A percentile compares a stretch with the other conserved stretches of the same genome.
Evolutionary conservation across 768 basidiomycete species (phyloP).

Genomic region (Pulveroboletus frians): DNA sequence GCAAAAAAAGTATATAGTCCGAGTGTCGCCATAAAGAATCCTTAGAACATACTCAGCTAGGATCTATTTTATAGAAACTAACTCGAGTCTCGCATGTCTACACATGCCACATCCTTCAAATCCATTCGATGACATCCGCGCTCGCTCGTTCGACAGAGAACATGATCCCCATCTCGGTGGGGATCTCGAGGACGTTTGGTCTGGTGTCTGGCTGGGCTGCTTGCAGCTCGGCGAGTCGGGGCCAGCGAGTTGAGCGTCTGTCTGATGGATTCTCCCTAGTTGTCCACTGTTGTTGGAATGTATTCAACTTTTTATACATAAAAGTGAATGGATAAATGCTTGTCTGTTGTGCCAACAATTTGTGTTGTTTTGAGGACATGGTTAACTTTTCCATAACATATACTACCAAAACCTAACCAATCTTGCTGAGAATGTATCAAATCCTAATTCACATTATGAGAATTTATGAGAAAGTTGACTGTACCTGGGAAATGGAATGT

Average conservation of each 20-base stretch:
- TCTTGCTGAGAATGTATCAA: too few relatives aligned
- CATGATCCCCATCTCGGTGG: constrained; percentile 35
- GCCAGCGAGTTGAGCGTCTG: constrained; percentile 57
- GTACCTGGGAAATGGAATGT: too few relatives aligned
- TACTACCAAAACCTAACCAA: too few relatives aligned
- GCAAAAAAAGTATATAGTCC: constrained; percentile 31
- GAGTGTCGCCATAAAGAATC: constrained; percentile 22
- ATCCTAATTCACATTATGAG: too few relatives aligned
- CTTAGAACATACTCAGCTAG: constrained; percentile 75
- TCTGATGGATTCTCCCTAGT: constrained; percentile 47
- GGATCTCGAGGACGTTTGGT: constrained; percentile 65
- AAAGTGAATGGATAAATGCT: too few relatives aligned
- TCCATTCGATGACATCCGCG: constrained; percentile 65
- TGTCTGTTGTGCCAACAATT: too few relatives aligned
- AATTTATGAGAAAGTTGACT: too few relatives aligned
- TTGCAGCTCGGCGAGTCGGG: constrained; percentile 23
- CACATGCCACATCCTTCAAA: constrained; percentile 67
- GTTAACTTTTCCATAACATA: too few relatives aligned
- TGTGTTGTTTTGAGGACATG: too few relatives aligned
- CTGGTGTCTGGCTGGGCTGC: constrained; percentile 26
- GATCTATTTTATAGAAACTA: constrained; percentile 78
- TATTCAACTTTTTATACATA: too few relatives aligned
- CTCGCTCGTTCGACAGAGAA: constrained; percentile 67
- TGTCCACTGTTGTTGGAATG: too few relatives aligned
- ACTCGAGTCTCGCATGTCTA: constrained; percentile 78